Evolutionary conservation across 345 rosid species (phyloP), one percentile per base, ranked within the genome.

Genomic region (Hibiscus syriacus): DNA sequence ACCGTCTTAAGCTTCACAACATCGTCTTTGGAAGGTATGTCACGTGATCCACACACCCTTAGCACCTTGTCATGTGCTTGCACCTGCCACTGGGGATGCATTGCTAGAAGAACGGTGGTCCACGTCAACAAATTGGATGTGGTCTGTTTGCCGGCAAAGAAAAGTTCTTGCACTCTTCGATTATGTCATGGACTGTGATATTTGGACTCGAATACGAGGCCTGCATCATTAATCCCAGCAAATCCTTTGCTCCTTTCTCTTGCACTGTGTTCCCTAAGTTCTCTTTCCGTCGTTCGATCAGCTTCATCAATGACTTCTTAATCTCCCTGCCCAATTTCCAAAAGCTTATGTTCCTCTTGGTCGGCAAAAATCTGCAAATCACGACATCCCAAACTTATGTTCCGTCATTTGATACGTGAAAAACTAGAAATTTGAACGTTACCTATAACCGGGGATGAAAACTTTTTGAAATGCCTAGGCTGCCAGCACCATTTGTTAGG

Each of bases 101-200:
- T 77, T 60, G 94, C 80, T 56, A 89, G 81, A 64, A 89, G 81
- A 57, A 93, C 80, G 20, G 86, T 78, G 25, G 90, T 83, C 98
- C 97, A 90, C 78, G 96, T 90, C 82, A 87, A 83, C 81, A 93
- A 32, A 70, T 84, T 87, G 20, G 97, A 80, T 19, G 97, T 87
- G 75, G 98, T 88, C 76, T 85, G 95, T 73, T 93, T 88, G 39
- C 98, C 97, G 38, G 98, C 96, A 56, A 93, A 90, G 81, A 93
- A 71, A 93, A 93, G 64, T 87, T 85, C 73, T 90, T 88, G 78
- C 98, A 93, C 73, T 93, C 96, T 72, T 90, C 98, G 49, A 93
- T 86, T 4, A 85, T 85, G 79, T 85, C 89, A 4, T 79, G 67
- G 6, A 77, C 83, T 20, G 85, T 79, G 56, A 85, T 72, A 6